phyloP scores from a whole-genome alignment of 2,329 filamentous ascomycete species.

The Calonectria pseudoturangicola region DNA sequence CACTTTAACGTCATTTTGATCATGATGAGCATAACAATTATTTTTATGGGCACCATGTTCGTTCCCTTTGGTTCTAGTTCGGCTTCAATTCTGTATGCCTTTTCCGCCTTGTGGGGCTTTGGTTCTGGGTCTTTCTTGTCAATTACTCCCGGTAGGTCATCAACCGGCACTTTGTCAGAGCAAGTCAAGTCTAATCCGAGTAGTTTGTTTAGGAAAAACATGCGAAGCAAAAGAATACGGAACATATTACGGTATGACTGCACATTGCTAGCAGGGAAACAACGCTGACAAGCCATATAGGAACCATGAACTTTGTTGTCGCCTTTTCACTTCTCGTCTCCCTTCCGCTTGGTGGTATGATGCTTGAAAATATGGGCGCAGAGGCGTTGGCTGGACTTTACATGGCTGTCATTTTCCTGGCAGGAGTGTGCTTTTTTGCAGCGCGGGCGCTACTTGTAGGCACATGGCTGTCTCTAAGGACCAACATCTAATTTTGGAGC shows the following conservation, averaged over 20 bases:
- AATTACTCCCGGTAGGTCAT: slow-evolving; percentile 56
- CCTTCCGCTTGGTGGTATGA: slow-evolving; percentile 66
- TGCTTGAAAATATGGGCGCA: slow-evolving; percentile 67
- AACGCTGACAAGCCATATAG: slow-evolving; percentile 50
- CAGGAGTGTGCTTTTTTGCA: slow-evolving; percentile 57
- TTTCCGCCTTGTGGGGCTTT: slow-evolving; percentile 68
- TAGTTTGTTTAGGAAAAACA: slow-evolving; percentile 67
- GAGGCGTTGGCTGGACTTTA: slow-evolving; percentile 67
- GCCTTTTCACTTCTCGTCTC: slow-evolving; percentile 67
- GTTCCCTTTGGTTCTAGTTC: slow-evolving; percentile 65
- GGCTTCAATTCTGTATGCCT: slow-evolving; percentile 64
- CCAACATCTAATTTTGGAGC: slow-evolving; percentile 40
- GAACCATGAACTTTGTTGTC: slow-evolving; percentile 67
- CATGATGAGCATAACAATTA: slow-evolving; percentile 57
- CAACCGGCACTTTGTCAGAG: background rate
- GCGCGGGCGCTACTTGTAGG: slow-evolving; percentile 54
- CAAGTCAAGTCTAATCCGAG: background rate
- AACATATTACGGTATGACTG: slow-evolving; percentile 59
- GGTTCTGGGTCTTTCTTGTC: slow-evolving; percentile 69
- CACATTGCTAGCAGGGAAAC: background rate
- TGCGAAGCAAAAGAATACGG: slow-evolving; percentile 68
- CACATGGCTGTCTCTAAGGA: slow-evolving; percentile 48
- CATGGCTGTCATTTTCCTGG: slow-evolving; percentile 62
- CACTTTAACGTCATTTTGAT: slow-evolving; percentile 63
- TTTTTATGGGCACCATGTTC: slow-evolving; percentile 65